Evolutionary conservation across 1,284 basidiomycete genomes (phyloP).

Genomic region (Ganoderma lingzhi): DNA sequence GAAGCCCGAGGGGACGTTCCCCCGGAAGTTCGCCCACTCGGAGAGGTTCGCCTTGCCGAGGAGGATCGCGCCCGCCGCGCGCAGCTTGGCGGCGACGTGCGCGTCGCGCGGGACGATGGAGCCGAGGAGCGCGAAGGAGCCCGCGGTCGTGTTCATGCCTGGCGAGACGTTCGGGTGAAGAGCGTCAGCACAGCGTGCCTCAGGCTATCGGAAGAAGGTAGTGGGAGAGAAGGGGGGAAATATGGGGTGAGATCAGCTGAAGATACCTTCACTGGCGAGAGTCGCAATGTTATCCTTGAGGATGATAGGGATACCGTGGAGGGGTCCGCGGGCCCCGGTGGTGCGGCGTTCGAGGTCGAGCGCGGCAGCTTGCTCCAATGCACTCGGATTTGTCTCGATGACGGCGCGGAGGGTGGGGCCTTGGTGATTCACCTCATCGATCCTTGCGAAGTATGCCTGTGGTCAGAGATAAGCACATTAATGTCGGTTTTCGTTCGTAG

Average conservation of each 20-base stretch:
- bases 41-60: slow-evolving; percentile 47
- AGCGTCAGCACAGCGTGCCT: background rate
- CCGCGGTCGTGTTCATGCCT: slow-evolving; percentile 71
- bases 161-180: slow-evolving; percentile 39
- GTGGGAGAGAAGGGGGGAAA: background rate
- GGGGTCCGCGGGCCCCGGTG: slow-evolving; percentile 55
- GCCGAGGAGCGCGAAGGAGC: slow-evolving; percentile 50
- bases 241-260: background rate
- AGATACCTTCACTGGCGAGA: slow-evolving; percentile 56
- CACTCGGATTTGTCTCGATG: slow-evolving; percentile 68
- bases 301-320: slow-evolving; percentile 77
- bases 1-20: slow-evolving; percentile 46
- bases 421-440: slow-evolving; percentile 74
- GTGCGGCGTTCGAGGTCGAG: slow-evolving; percentile 62
- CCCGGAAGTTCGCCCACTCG: slow-evolving; percentile 41
- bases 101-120: slow-evolving; percentile 53
- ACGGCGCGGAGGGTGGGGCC: slow-evolving; percentile 69
- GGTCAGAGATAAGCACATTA: background rate
- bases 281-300: slow-evolving; percentile 71
- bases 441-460: slow-evolving; percentile 73
- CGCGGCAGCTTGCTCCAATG: slow-evolving; percentile 57
- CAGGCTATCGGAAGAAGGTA: background rate
- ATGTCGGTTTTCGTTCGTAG: background rate
- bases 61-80: slow-evolving; percentile 54
- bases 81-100: slow-evolving; percentile 46